phyloP scores from a whole-genome alignment of 1,284 basidiomycete species.

The Cutaneotrichosporon sp. region DNA sequence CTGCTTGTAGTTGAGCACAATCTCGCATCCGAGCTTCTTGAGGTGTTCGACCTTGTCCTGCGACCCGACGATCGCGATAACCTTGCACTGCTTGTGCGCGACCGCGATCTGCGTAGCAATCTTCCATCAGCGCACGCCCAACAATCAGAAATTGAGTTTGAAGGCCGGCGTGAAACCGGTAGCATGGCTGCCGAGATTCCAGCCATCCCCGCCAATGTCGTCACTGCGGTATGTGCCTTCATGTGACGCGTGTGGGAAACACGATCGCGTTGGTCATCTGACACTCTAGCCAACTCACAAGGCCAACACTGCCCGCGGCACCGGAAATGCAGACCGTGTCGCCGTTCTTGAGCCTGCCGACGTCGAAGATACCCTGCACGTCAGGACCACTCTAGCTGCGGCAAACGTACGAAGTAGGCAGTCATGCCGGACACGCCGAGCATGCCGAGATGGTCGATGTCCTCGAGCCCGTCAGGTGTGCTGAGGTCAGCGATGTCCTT shows the following conservation, averaged over 20 bases:
- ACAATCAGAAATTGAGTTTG: neutral
- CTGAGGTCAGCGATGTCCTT: conserved; percentile 38
- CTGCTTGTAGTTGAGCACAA: conserved; percentile 82
- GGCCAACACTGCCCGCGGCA: conserved; percentile 74
- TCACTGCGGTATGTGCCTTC: no score
- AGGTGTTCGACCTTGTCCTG: conserved; percentile 79
- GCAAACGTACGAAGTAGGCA: conserved; percentile 67
- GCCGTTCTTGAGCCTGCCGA: conserved; percentile 70
- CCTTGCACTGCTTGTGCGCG: conserved; percentile 54
- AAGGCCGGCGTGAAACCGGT: no score
- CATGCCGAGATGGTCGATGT: conserved; percentile 70
- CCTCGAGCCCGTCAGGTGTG: conserved; percentile 55
- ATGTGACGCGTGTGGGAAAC: neutral
- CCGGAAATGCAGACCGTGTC: conserved; percentile 81
- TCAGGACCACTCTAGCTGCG: conserved; percentile 36
- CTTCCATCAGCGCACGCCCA: conserved; percentile 48
- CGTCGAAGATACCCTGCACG: conserved; percentile 61
- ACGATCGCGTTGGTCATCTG: no score
- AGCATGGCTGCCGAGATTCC: neutral
- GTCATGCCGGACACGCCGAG: conserved; percentile 73
- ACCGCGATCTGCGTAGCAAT: conserved; percentile 63
- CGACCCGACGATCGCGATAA: conserved; percentile 75
- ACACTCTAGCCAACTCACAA: no score
- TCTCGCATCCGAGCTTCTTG: conserved; percentile 73
- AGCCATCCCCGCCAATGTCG: no score